These are phyloP conservation scores for Claviceps digitariae DNA, from an alignment of 2,329 filamentous ascomycete species.

Conservation along the genomic window DNA sequence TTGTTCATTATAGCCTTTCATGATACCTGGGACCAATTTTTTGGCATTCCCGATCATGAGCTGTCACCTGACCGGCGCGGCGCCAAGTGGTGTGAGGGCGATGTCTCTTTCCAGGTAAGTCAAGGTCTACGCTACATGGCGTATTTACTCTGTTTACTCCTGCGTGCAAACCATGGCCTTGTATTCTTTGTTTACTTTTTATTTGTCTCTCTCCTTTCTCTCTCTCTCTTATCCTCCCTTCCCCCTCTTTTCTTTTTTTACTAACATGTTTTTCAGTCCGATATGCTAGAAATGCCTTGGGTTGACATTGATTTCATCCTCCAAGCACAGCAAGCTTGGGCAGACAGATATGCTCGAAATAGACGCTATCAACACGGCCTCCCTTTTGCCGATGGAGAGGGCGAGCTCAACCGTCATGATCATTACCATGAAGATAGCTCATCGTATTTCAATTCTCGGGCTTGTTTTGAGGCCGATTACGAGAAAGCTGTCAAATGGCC, in stretches of 20 bases:
- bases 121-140: not conserved
- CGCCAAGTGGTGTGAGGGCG: constrained; percentile 21
- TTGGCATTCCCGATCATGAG: constrained; percentile 15
- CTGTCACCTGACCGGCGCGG: too few species aligned
- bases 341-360: constrained; percentile 22
- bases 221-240: not conserved
- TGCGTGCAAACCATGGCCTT: not conserved
- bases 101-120: constrained; percentile 31
- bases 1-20: constrained; percentile 23
- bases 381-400: not conserved
- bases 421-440: constrained; percentile 13
- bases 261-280: constrained; percentile 20
- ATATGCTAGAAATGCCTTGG: constrained; percentile 31
- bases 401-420: constrained; percentile 6
- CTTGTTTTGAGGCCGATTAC: constrained; percentile 26
- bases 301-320: constrained; percentile 30
- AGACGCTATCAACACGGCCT: constrained; percentile 22
- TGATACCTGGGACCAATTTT: constrained; percentile 25
- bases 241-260: not conserved
- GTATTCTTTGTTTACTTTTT: not conserved
- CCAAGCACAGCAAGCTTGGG: constrained; percentile 34
- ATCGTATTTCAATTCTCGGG: constrained; percentile 18
- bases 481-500: constrained; percentile 13
- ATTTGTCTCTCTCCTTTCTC: not conserved
- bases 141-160: not conserved